Base-by-base conservation (phyloP, 768 basidiomycete genomes). In the Trametes coccinea region DNA sequence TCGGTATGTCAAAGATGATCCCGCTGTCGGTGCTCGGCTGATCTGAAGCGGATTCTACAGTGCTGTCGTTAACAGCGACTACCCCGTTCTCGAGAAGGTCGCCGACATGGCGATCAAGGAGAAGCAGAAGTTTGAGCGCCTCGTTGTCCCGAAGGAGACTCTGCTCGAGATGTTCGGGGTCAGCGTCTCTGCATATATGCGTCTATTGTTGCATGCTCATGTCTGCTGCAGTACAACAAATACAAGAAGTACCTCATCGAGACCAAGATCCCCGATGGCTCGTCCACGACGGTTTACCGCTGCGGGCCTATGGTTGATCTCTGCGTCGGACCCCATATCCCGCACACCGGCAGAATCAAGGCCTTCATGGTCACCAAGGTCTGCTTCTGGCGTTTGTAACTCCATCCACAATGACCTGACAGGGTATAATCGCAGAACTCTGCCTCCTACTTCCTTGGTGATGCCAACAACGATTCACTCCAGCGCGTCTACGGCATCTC, bases 271-370 rank as follows among this genome's bases (percentile, higher is more conserved):
- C 92, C 93, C 9, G 96, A 99, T 74, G 96, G 95, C 64, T 90
- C 93, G 9, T 93, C 91, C 53, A 95, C 97, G 46, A 99, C 97
- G 9, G 95, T 99, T 16, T 99, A 98, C 78, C 92, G 96, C 53
- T 98, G 97, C 73, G 97, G 97, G 37, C 95, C 97, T 43, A 94
- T 99, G 89, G 87, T 99, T 58, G 97, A 99, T 76, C 82, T 99
- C 40, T 99, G 97, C 71, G 82, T 95, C 40, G 97, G 97, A 34
- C 97, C 97, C 27, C 97, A 99, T 74, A 93, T 99, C 60, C 96
- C 97, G 11, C 93, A 98, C 76, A 98, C 97, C 2, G 95, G 95
- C 46, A 91, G 88, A 71, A 98, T 99, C 80, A 99, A 98, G 81
- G 89, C 96, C 0, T 86, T 98, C 73, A 93, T 96, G 84, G 82